A percentile compares a stretch with the other conserved stretches of the same genome.
Evolutionary conservation across 306 rosid species (phyloP).

Genomic region (Quercus agrifolia): DNA sequence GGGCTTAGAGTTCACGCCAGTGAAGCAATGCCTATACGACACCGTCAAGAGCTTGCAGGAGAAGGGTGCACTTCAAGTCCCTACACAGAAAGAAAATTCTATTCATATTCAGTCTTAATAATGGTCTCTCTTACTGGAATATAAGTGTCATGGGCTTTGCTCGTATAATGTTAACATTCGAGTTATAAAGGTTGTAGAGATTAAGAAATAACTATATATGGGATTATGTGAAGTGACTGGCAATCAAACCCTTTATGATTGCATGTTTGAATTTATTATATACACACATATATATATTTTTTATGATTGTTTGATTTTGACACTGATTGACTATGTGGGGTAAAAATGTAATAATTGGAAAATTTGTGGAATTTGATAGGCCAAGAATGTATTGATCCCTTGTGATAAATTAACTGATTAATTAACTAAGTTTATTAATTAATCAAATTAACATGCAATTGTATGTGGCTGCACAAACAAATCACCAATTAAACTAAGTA

Average conservation of each 20-base stretch:
- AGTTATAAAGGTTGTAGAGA: neutral
- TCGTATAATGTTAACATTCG: neutral
- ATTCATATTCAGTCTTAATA: conserved; percentile 8
- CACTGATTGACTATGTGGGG: no score
- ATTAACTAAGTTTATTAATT: no score
- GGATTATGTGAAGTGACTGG: neutral
- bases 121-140: neutral
- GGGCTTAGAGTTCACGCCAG: conserved; percentile 75
- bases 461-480: no score
- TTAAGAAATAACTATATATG: neutral
- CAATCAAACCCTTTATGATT: no score
- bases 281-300: neutral
- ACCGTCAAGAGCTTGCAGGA: conserved; percentile 83
- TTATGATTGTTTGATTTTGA: no score
- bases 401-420: no score
- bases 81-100: conserved; percentile 35
- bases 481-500: no score
- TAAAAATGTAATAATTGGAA: no score
- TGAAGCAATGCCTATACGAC: conserved; percentile 72
- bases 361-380: no score
- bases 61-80: conserved; percentile 70
- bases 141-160: neutral
- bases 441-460: no score
- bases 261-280: neutral
- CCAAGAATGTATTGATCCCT: no score